Percentiles rank a stretch among this genome's conserved stretches.
phyloP scores from a whole-genome alignment of 108 stramenopile species.

The Fragilaria radians region DNA sequence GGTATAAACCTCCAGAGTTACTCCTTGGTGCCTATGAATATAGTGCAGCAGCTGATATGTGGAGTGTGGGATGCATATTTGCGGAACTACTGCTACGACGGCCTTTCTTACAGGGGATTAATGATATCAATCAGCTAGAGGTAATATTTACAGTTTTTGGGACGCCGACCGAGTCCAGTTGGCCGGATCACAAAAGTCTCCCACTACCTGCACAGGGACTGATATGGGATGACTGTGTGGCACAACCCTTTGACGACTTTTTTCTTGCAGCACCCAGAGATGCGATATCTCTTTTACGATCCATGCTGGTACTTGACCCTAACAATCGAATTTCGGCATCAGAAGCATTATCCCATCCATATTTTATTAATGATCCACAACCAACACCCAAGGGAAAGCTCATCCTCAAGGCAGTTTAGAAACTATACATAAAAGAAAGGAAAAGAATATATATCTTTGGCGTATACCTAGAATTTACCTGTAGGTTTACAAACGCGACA shows the following conservation, averaged over 20 bases:
- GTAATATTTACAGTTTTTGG: slow-evolving; percentile 87
- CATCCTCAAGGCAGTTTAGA: slow-evolving; percentile 30
- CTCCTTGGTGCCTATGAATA: slow-evolving; percentile 90
- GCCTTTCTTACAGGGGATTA: slow-evolving; percentile 84
- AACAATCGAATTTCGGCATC: slow-evolving; percentile 79
- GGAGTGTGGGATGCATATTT: slow-evolving; percentile 95
- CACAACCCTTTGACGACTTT: slow-evolving; percentile 83
- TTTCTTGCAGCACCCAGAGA: slow-evolving; percentile 83
- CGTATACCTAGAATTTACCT: neutral
- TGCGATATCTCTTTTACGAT: slow-evolving; percentile 70
- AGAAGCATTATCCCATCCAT: slow-evolving; percentile 79
- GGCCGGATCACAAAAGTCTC: slow-evolving; percentile 79
- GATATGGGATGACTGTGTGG: slow-evolving; percentile 70
- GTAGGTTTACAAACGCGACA: neutral
- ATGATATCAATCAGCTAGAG: slow-evolving; percentile 79
- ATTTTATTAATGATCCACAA: slow-evolving; percentile 83
- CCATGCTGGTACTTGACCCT: slow-evolving; percentile 79
- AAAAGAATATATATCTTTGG: neutral
- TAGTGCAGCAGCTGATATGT: slow-evolving; percentile 88
- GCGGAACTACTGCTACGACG: slow-evolving; percentile 84
- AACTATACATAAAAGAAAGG: neutral
- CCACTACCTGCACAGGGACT: slow-evolving; percentile 67
- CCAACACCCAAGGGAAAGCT: slow-evolving; percentile 80
- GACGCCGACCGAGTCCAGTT: slow-evolving; percentile 81
- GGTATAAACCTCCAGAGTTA: slow-evolving; percentile 95